These are phyloP conservation scores for Fusarium anguioides DNA, from an alignment of 2,329 filamentous ascomycete genomes.

Conservation along the genomic window DNA sequence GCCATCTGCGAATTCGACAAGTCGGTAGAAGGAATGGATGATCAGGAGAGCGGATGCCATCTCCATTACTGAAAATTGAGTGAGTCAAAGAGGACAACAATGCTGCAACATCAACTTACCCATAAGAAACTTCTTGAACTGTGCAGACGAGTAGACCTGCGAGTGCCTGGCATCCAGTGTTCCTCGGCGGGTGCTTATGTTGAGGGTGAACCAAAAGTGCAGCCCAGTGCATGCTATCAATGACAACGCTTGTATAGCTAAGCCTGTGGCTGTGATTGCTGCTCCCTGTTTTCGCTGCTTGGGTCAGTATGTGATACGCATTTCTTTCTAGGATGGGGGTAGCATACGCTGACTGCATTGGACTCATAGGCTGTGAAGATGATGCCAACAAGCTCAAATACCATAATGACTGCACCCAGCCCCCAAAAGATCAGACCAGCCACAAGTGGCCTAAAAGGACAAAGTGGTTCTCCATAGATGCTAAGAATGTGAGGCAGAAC, in stretches of 20 bases:
- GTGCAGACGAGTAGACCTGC: conserved; percentile 54
- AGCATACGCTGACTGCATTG: conserved; percentile 51
- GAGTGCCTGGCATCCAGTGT: conserved; percentile 54
- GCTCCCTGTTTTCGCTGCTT: conserved; percentile 49
- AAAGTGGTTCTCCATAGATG: conserved; percentile 59
- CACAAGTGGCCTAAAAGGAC: conserved; percentile 51
- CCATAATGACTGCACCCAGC: conserved; percentile 50
- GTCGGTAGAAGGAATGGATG: conserved; percentile 55
- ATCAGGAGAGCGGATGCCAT: conserved; percentile 53
- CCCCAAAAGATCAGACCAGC: conserved; percentile 50
- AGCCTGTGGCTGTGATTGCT: conserved; percentile 56
- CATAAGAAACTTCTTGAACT: conserved; percentile 58
- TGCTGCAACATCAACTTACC: conserved; percentile 50
- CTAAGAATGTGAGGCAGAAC: conserved; percentile 59
- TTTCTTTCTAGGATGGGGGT: neutral
- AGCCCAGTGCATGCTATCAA: conserved; percentile 54
- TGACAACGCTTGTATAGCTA: conserved; percentile 57
- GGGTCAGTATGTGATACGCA: conserved; percentile 9
- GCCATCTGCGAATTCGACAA: conserved; percentile 54
- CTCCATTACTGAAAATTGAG: conserved; percentile 50
- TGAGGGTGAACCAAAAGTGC: conserved; percentile 56
- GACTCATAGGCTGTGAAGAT: conserved; percentile 53
- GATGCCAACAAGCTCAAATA: conserved; percentile 56
- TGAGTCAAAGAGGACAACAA: conserved; percentile 12
- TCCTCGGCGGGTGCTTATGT: conserved; percentile 52